A percentile compares a stretch with the other conserved stretches of the same genome.
Evolutionary conservation across 75 land plant species (phyloP).

Genomic region (Cryptomeria japonica): DNA sequence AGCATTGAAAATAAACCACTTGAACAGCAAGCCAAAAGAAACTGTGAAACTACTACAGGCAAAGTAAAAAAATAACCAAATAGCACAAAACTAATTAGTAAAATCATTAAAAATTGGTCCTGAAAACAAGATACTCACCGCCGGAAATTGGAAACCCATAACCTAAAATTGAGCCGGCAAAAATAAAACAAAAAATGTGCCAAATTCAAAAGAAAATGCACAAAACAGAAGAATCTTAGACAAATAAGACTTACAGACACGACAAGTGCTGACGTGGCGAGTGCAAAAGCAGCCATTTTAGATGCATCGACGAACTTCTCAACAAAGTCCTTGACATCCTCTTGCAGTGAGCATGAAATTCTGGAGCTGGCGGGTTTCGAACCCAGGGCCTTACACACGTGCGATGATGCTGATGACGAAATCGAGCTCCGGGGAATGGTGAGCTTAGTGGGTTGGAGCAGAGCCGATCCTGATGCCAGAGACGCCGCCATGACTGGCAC

Average conservation of each 20-base stretch:
- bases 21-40: no score
- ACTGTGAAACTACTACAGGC: no score
- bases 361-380: constrained; percentile 36
- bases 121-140: no score
- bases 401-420: constrained; percentile 20
- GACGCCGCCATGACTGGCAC: constrained; percentile 53
- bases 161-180: no score
- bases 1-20: no score
- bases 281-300: constrained; percentile 81
- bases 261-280: constrained; percentile 81
- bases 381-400: constrained; percentile 65
- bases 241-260: constrained; percentile 57
- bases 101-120: no score
- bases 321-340: constrained; percentile 63
- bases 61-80: no score
- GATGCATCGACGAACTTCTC: constrained; percentile 63
- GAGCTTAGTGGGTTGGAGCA: constrained; percentile 56
- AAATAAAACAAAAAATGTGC: neutral
- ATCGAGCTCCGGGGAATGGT: constrained; percentile 11
- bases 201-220: neutral
- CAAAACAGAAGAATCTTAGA: neutral
- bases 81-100: no score
- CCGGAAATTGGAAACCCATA: neutral
- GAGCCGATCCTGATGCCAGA: constrained; percentile 15
- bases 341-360: constrained; percentile 73